Conservation (phyloP, 257 asterid species). For the Handroanthus guayacan region DNA sequence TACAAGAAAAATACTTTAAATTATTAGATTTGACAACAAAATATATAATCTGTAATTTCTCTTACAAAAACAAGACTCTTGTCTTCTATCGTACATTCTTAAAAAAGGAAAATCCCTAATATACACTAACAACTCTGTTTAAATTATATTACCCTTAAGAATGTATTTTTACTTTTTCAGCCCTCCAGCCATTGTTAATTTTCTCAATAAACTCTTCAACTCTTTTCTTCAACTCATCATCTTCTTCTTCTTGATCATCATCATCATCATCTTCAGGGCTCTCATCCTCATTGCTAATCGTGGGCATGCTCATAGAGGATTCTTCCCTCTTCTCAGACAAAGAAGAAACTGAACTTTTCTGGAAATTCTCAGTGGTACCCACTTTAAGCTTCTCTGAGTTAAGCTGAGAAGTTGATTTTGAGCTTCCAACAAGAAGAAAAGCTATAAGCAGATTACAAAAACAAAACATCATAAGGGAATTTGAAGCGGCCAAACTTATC, state of each 20-base stretch:
- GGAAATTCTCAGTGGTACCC: conserved; percentile 15
- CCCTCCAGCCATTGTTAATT: conserved; percentile 57
- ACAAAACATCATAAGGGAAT: conserved; percentile 63
- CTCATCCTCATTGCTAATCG: not conserved
- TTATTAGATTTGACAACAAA: conserved; percentile 7
- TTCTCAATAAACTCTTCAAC: conserved; percentile 64
- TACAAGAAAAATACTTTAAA: not conserved
- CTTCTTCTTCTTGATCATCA: conserved; percentile 39
- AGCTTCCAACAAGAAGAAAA: conserved; percentile 52
- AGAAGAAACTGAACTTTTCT: not conserved
- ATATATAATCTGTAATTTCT: not conserved
- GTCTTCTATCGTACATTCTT: not conserved
- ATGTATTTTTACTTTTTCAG: conserved; percentile 43
- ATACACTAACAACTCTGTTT: not conserved
- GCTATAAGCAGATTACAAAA: conserved; percentile 68
- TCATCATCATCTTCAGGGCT: conserved; percentile 6
- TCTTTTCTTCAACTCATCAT: conserved; percentile 53
- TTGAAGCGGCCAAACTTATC: conserved; percentile 61
- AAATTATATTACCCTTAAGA: not conserved
- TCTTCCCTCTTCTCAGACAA: conserved; percentile 12
- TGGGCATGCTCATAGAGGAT: not conserved
- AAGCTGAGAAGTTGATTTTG: conserved; percentile 35
- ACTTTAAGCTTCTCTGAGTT: conserved; percentile 16
- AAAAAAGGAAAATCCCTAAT: not conserved
- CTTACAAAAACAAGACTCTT: conserved; percentile 6